phyloP scores from a whole-genome alignment of 495 filamentous ascomycete genomes.

The Trichoderma gamsii region DNA sequence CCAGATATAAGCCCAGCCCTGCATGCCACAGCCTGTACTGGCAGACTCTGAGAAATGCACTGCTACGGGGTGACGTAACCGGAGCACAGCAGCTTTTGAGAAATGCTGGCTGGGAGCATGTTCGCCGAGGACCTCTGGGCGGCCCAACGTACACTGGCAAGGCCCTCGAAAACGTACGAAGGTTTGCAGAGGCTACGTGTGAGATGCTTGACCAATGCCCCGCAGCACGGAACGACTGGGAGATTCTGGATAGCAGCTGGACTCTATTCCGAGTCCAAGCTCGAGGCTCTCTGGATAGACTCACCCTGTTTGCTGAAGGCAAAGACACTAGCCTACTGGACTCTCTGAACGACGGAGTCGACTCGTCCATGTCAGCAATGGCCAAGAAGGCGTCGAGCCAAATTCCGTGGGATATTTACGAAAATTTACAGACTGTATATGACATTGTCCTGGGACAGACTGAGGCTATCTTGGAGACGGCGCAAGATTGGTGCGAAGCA shows the following conservation, averaged over 20 bases:
- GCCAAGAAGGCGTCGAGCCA: constrained; percentile 71
- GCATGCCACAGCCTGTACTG: constrained; percentile 70
- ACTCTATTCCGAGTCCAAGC: constrained; percentile 66
- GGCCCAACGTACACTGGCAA: constrained; percentile 61
- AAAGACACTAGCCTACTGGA: constrained; percentile 40
- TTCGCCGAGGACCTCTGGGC: constrained; percentile 43
- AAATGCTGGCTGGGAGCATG: constrained; percentile 67
- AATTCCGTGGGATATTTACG: constrained; percentile 81
- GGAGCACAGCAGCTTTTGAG: constrained; percentile 58
- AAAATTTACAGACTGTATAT: constrained; percentile 69
- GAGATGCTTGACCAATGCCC: constrained; percentile 66
- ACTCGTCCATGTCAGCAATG: constrained; percentile 43
- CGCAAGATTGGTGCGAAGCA: constrained; percentile 85
- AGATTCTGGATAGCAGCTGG: constrained; percentile 71
- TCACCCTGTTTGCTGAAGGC: constrained; percentile 71
- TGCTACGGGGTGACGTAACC: constrained; percentile 64
- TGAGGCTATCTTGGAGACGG: constrained; percentile 58
- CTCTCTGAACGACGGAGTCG: constrained; percentile 35
- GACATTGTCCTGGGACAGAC: constrained; percentile 65
- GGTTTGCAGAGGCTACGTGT: constrained; percentile 58
- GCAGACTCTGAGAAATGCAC: constrained; percentile 61
- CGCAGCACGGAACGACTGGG: constrained; percentile 61
- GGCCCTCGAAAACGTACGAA: constrained; percentile 66
- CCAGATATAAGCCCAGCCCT: constrained; percentile 58
- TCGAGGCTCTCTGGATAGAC: constrained; percentile 55